These are phyloP conservation scores for Euryodendron excelsum DNA, from an alignment of 148 eudicot species.

Conservation along the genomic window DNA sequence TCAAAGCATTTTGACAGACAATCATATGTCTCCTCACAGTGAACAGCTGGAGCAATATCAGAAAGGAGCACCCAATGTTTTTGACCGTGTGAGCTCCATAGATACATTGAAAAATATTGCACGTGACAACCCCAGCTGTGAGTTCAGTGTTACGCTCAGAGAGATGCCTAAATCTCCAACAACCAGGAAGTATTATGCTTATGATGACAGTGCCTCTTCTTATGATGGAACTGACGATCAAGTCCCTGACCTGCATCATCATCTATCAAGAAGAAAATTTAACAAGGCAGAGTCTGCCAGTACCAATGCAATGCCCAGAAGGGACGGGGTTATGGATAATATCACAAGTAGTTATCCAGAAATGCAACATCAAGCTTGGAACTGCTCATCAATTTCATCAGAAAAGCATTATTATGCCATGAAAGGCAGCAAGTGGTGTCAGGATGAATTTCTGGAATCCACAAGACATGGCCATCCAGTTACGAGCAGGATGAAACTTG, in stretches of 20 bases:
- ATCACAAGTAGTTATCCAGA: constrained; percentile 23
- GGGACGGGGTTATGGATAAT: constrained; percentile 10
- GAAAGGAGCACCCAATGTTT: constrained; percentile 10
- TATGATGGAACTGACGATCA: constrained; percentile 64
- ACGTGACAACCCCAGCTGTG: constrained; percentile 3
- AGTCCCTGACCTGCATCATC: constrained; percentile 14
- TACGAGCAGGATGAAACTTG: constrained; percentile 26
- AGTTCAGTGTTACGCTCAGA: constrained; percentile 18
- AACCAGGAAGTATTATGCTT: constrained; percentile 36
- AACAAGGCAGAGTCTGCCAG: constrained; percentile 23
- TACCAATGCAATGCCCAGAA: constrained; percentile 15
- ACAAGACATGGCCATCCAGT: constrained; percentile 20
- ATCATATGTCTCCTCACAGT: constrained; percentile 22
- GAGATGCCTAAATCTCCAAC: constrained; percentile 31
- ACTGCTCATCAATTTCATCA: constrained; percentile 18
- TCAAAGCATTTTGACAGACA: constrained; percentile 26
- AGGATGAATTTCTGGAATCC: constrained; percentile 25
- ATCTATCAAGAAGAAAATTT: constrained; percentile 21
- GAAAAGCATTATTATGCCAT: constrained; percentile 25
- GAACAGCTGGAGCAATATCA: constrained; percentile 31
- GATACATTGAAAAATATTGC: constrained; percentile 33
- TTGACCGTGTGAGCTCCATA: constrained; percentile 28
- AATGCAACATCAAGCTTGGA: constrained; percentile 22
- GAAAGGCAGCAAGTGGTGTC: constrained; percentile 24
- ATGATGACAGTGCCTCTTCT: constrained; percentile 74